Evolutionary conservation across 495 filamentous ascomycete species (phyloP).

Genomic region (Podospora fimiseda): DNA sequence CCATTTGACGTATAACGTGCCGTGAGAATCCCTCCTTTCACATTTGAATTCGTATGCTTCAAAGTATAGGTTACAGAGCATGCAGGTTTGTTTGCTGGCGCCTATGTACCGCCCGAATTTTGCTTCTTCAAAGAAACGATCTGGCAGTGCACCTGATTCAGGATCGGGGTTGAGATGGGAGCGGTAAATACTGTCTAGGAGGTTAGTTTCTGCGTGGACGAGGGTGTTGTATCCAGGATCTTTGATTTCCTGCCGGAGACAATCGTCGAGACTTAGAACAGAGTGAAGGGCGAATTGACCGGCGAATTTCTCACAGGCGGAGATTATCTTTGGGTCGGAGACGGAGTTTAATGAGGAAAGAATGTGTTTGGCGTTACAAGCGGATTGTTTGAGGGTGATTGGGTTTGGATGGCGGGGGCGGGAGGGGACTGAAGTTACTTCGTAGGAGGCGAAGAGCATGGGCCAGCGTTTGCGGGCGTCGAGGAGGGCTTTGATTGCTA

Average conservation of each 20-base stretch:
- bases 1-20: conserved; percentile 22
- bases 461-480: conserved; percentile 11
- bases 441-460: conserved; percentile 15
- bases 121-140: conserved; percentile 18
- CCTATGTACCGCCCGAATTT: conserved; percentile 20
- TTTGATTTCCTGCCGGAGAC: not conserved
- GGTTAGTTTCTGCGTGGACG: conserved; percentile 17
- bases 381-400: not conserved
- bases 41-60: conserved; percentile 5
- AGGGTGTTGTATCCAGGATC: not conserved
- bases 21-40: conserved; percentile 10
- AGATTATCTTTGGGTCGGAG: not conserved
- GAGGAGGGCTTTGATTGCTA: conserved; percentile 7
- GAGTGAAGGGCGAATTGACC: not conserved
- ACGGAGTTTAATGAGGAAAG: conserved; percentile 3
- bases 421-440: conserved; percentile 10
- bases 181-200: conserved; percentile 3
- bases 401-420: not conserved
- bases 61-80: conserved; percentile 23
- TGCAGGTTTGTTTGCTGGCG: conserved; percentile 25
- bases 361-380: conserved; percentile 3
- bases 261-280: not conserved
- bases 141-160: not conserved
- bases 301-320: not conserved
- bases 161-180: not conserved